Percentiles rank a stretch among this genome's conserved stretches.
phyloP scores from a whole-genome alignment of 2,329 filamentous ascomycete species.

The Aspergillus intermedius region DNA sequence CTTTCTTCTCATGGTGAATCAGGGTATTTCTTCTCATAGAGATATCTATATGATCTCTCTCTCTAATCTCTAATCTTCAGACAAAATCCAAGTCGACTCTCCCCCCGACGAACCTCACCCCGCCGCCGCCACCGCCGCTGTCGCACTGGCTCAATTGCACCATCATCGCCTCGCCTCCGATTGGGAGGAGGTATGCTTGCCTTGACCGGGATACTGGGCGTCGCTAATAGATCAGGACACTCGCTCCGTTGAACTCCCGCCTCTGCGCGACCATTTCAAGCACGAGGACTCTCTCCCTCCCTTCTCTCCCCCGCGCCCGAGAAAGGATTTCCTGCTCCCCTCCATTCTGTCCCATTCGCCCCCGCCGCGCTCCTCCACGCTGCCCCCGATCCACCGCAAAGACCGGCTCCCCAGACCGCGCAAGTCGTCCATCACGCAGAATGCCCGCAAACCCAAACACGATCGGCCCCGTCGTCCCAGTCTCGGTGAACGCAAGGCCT shows the following conservation, averaged over 20 bases:
- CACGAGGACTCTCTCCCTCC: conserved; percentile 64
- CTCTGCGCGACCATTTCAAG: conserved; percentile 61
- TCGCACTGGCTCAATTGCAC: conserved; percentile 78
- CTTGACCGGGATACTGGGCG: too few relatives aligned
- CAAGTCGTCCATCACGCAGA: conserved; percentile 81
- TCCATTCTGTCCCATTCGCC: conserved; percentile 75
- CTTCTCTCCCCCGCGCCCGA: conserved; percentile 54
- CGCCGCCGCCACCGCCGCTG: conserved; percentile 70
- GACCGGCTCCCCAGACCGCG: conserved; percentile 66
- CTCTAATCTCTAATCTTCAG: conserved; percentile 34
- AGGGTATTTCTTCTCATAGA: background rate
- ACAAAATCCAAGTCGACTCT: conserved; percentile 61
- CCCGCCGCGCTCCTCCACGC: conserved; percentile 76
- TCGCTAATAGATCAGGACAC: background rate
- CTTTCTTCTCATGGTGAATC: conserved; percentile 81
- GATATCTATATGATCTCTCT: too few relatives aligned
- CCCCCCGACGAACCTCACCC: conserved; percentile 64
- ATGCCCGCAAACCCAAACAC: conserved; percentile 67
- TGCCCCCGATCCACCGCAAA: conserved; percentile 73
- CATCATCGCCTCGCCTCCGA: conserved; percentile 69
- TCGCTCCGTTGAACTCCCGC: conserved; percentile 63
- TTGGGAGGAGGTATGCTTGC: conserved; percentile 49
- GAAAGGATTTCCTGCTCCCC: conserved; percentile 62
- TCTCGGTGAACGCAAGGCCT: conserved; percentile 71
- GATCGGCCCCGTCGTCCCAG: conserved; percentile 71